These are phyloP conservation scores for Balakata baccata DNA, from an alignment of 345 rosid species.

Conservation along the genomic window DNA sequence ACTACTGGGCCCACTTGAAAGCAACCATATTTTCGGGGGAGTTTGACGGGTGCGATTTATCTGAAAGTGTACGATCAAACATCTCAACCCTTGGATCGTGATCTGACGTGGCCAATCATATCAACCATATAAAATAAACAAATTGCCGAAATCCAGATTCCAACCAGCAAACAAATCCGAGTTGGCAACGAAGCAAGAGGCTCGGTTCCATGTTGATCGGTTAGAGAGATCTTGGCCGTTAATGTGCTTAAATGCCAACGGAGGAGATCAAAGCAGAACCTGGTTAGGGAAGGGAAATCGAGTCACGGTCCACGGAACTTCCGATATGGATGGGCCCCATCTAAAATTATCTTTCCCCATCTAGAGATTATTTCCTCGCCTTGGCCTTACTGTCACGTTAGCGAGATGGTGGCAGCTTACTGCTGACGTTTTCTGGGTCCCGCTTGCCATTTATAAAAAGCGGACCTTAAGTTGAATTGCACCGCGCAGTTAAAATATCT, in stretches of 20 bases:
- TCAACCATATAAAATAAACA: constrained; percentile 23
- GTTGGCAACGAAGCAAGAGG: constrained; percentile 59
- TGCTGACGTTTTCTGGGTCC: constrained; percentile 56
- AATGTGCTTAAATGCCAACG: constrained; percentile 22
- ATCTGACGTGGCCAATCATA: too few relatives aligned
- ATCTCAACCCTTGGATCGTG: too few relatives aligned
- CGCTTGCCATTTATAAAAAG: constrained; percentile 1
- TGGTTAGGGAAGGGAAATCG: constrained; percentile 5
- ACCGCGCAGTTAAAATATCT: constrained; percentile 32
- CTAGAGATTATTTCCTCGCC: constrained; percentile 48
- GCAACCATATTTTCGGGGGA: background rate
- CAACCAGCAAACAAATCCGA: constrained; percentile 37
- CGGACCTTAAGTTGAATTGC: constrained; percentile 35
- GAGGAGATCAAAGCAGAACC: constrained; percentile 19
- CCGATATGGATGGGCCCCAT: constrained; percentile 62
- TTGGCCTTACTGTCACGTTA: constrained; percentile 54
- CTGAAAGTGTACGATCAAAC: background rate
- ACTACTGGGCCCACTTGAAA: constrained; percentile 33
- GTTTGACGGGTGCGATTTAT: constrained; percentile 35
- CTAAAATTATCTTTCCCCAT: constrained; percentile 25
- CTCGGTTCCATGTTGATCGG: constrained; percentile 27
- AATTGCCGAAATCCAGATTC: constrained; percentile 22
- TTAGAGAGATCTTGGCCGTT: constrained; percentile 38
- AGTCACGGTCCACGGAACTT: constrained; percentile 71
- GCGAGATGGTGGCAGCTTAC: constrained; percentile 36